Conservation (phyloP, 2,329 filamentous ascomycete genomes). For the Erysiphe neolycopersici region DNA sequence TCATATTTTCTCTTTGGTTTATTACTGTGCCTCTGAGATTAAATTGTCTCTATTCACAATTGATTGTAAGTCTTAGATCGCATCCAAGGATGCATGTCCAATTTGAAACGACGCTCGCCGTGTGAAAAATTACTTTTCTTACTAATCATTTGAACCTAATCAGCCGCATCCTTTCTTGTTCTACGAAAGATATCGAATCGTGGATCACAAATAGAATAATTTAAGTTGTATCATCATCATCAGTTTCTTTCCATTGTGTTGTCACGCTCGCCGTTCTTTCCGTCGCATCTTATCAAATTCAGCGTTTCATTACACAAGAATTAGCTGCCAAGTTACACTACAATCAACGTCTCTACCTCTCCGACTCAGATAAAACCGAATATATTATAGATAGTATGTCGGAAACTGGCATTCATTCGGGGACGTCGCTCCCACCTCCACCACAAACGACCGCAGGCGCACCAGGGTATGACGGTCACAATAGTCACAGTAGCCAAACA, state of each 20-base stretch:
- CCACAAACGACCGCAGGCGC: conserved; percentile 41
- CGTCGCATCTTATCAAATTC: conserved; percentile 1
- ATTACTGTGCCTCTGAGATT: conserved; percentile 7
- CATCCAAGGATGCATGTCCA: background rate
- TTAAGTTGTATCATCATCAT: background rate
- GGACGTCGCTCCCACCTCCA: conserved; percentile 41
- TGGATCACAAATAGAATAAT: background rate
- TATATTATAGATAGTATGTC: conserved; percentile 28
- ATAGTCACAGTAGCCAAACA: conserved; percentile 42
- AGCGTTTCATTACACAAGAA: background rate
- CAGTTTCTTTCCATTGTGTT: background rate
- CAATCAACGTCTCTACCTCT: background rate
- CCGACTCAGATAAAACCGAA: background rate
- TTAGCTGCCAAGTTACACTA: background rate
- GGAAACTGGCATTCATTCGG: conserved; percentile 38
- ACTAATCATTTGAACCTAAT: background rate
- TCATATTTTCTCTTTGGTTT: conserved; percentile 4
- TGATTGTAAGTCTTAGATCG: background rate
- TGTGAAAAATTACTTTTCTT: background rate
- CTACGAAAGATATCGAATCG: background rate
- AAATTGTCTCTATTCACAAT: conserved; percentile 5
- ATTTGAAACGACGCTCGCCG: background rate
- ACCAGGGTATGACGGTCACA: conserved; percentile 50
- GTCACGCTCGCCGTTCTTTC: conserved; percentile 4
- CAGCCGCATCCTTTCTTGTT: background rate